Evolutionary conservation across 257 asterid genomes (phyloP).

Genomic region (Thymus quinquecostatus): DNA sequence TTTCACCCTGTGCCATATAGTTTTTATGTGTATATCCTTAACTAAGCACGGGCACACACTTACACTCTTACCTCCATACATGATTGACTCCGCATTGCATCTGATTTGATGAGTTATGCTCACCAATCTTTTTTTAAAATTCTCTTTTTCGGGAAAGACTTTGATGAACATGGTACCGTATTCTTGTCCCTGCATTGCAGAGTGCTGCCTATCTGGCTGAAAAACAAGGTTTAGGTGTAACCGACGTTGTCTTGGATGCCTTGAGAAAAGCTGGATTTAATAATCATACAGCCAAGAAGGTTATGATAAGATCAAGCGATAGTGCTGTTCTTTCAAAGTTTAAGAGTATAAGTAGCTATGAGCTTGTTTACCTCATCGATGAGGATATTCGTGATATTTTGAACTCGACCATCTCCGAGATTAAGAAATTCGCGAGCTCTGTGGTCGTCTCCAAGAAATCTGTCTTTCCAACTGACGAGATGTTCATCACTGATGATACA

Average conservation of each 20-base stretch:
- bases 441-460: conserved; percentile 63
- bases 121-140: not conserved
- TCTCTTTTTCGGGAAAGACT: not conserved
- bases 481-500: conserved; percentile 47
- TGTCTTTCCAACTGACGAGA: conserved; percentile 43
- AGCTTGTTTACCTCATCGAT: conserved; percentile 65
- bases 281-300: conserved; percentile 56
- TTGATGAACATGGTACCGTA: not conserved
- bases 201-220: conserved; percentile 76
- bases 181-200: conserved; percentile 43
- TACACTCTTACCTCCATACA: not conserved
- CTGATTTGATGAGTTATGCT: not conserved
- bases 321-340: conserved; percentile 64
- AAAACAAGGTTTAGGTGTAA: conserved; percentile 66
- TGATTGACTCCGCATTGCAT: not conserved
- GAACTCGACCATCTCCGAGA: conserved; percentile 65
- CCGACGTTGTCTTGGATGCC: conserved; percentile 61
- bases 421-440: conserved; percentile 63
- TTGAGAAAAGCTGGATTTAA: conserved; percentile 55
- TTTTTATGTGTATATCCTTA: not conserved
- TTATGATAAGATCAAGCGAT: conserved; percentile 64
- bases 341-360: conserved; percentile 51
- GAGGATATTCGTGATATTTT: conserved; percentile 54
- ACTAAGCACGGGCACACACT: not conserved
- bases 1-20: not conserved